A percentile compares a stretch with the other conserved stretches of the same genome.
Evolutionary conservation across 1,139 yeast species (phyloP).

Genomic region (Scheffersomyces illinoinensis): DNA sequence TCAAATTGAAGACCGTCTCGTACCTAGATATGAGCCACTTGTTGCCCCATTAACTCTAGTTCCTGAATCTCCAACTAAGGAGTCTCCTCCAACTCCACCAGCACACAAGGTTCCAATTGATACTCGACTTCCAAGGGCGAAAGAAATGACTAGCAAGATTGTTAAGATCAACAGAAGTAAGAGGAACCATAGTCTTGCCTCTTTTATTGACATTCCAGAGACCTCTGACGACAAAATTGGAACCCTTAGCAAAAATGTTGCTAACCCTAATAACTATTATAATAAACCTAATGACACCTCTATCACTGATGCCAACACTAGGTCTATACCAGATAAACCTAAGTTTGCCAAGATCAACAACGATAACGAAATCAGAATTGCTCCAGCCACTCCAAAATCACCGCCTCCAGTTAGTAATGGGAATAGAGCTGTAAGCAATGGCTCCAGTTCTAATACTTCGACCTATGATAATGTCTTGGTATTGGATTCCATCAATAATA

Average conservation of each 20-base stretch:
- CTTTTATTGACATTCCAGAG: neutral
- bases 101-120: neutral
- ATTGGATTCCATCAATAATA: slow-evolving; percentile 9
- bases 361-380: neutral
- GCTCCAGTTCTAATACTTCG: neutral
- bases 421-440: neutral
- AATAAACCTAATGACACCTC: neutral
- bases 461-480: slow-evolving; percentile 12
- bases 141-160: neutral
- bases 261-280: neutral
- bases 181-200: neutral
- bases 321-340: neutral
- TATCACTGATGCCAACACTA: neutral
- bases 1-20: neutral
- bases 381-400: neutral
- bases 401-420: neutral
- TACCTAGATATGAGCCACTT: neutral
- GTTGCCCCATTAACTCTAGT: neutral
- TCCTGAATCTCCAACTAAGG: neutral
- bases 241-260: neutral
- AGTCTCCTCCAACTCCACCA: neutral
- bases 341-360: neutral
- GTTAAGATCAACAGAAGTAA: neutral
- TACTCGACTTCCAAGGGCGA: neutral
- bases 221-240: neutral